Percentiles rank a stretch among this genome's conserved stretches.
Conservation (phyloP, 495 filamentous ascomycete genomes). For the Aspergillus nidulans region DNA sequence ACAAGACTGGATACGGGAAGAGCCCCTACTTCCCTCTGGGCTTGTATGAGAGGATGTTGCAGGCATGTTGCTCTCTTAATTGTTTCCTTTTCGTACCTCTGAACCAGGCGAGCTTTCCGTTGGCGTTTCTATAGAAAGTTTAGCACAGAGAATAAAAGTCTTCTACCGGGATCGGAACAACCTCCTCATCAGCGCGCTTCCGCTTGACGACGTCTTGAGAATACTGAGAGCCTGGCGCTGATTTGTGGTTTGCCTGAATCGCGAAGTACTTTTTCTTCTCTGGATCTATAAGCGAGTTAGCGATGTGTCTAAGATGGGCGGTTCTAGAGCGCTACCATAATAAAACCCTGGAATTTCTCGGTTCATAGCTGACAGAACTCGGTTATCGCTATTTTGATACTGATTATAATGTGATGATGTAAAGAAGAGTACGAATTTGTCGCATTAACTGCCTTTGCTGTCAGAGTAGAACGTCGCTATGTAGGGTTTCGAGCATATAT, state of each 20-base stretch:
- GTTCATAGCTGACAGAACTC: constrained; percentile 25
- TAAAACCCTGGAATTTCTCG: constrained; percentile 30
- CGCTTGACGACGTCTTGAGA: constrained; percentile 44
- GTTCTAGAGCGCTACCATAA: constrained; percentile 13
- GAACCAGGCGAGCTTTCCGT: constrained; percentile 22
- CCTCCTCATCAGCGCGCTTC: constrained; percentile 34
- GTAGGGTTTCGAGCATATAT: neutral
- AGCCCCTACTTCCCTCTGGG: constrained; percentile 27
- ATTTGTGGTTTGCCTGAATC: constrained; percentile 47
- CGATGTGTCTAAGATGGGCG: neutral
- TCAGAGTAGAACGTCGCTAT: neutral
- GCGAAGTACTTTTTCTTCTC: constrained; percentile 58
- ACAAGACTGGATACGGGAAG: constrained; percentile 9
- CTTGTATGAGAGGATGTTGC: constrained; percentile 25
- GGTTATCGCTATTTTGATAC: constrained; percentile 23
- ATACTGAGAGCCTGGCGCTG: constrained; percentile 40
- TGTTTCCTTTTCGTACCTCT: constrained; percentile 30
- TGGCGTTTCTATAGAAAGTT: constrained; percentile 25
- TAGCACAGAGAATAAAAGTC: neutral
- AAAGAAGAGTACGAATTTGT: neutral
- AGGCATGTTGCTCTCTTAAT: constrained; percentile 29
- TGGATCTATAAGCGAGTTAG: constrained; percentile 30
- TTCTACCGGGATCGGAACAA: constrained; percentile 3
- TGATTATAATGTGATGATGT: neutral
- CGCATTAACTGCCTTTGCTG: neutral